phyloP scores from a whole-genome alignment of 805 yeast genomes.

The Lipomyces yamadae region DNA sequence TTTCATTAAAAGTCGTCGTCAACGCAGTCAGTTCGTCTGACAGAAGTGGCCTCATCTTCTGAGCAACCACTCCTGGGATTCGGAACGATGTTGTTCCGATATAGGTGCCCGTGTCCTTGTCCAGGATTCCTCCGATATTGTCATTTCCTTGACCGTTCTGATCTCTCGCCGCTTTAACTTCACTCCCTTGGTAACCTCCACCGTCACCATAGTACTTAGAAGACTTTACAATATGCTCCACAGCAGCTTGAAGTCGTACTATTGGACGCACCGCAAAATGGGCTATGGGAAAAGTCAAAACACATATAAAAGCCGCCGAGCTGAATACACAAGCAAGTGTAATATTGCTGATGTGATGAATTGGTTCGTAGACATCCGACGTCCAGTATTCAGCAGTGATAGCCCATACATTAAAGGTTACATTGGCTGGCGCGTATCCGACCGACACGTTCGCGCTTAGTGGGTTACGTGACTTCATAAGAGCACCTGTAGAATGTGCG shows the following conservation, averaged over 20 bases:
- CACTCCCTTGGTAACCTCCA: not conserved
- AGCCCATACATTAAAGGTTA: slow-evolving; percentile 64
- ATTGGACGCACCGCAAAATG: slow-evolving; percentile 86
- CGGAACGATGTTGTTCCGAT: slow-evolving; percentile 17
- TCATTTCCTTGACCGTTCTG: not conserved
- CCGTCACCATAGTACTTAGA: slow-evolving; percentile 18
- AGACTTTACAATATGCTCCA: slow-evolving; percentile 59
- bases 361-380: slow-evolving; percentile 64
- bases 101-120: not conserved
- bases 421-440: slow-evolving; percentile 58
- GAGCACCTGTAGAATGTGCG: slow-evolving; percentile 53
- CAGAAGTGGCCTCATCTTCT: slow-evolving; percentile 44
- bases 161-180: not conserved
- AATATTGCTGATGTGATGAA: slow-evolving; percentile 63
- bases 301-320: slow-evolving; percentile 71
- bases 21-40: slow-evolving; percentile 87
- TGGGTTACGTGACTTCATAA: slow-evolving; percentile 48
- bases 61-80: slow-evolving; percentile 32
- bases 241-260: slow-evolving; percentile 75
- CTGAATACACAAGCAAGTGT: slow-evolving; percentile 80
- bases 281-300: slow-evolving; percentile 80
- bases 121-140: not conserved
- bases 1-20: slow-evolving; percentile 84
- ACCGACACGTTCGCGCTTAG: slow-evolving; percentile 54
- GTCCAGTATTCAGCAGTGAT: slow-evolving; percentile 70